Evolutionary conservation across 2,329 filamentous ascomycete genomes (phyloP), one percentile per base, ranked within the genome.

Genomic region (Botrytis sinoallii): DNA sequence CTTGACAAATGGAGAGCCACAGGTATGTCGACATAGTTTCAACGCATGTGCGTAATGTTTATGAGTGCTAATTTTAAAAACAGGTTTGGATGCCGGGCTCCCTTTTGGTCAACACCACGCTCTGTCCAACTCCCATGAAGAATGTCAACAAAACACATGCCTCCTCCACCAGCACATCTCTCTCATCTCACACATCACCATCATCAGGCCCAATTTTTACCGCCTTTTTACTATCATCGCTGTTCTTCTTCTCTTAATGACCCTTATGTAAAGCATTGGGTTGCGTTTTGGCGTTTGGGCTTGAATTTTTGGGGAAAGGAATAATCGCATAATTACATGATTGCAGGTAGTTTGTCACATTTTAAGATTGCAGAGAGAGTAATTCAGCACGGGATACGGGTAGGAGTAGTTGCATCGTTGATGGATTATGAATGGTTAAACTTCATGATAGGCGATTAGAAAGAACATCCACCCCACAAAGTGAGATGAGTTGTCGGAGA

Each of bases 71-170:
- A 57, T 52, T 42, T 57, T 32, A 40, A 7, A 35, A 60, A 42
- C 38, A 73, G 71, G 44, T 73, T 20, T 73, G 71, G 71, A 40
- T 73, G 25, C 66, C 71, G 18, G 71, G 55, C 7, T 10, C 10
- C 18, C 65, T 70, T 60, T 57, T 73, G 25, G 71, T 73, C 8
- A 73, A 73, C n/a, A 73, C 71, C 42, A 73, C 71, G 18, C 71
- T 73, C 22, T 73, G 71, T 64, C 66, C 71, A 16, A 46, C 38
- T 2, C 42, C 65, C 3, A 70, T 73, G 71, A 73, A 73, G 63
- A 63, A 73, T 42, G 66, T 73, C 71, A 73, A 73, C 57, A 73
- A 73, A 73, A 63, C 71, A 25, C 48, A 55, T 3, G 5, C n/a
- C 9, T 29, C 52, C 57, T 29, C 52, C 57, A 32, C 25, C 48